Evolutionary conservation across 2,329 filamentous ascomycete species (phyloP).

Genomic region (Pestalotiopsis sp.): DNA sequence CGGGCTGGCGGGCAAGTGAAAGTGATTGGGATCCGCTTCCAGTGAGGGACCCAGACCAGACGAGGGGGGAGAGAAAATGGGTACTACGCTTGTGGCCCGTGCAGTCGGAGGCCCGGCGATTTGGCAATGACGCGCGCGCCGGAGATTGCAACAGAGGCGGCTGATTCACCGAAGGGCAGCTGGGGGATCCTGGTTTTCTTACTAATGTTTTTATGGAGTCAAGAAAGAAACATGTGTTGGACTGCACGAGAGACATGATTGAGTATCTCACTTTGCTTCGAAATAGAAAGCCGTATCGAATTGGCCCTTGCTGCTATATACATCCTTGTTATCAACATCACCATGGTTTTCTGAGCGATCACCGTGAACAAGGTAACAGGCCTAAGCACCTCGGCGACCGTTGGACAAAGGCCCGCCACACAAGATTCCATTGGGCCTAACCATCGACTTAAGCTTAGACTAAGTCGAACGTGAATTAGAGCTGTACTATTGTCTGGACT

Average conservation of each 20-base stretch:
- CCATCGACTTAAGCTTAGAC: neutral
- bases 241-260: neutral
- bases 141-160: neutral
- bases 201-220: neutral
- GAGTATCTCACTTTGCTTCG: neutral
- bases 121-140: constrained; percentile 7
- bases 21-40: constrained; percentile 6
- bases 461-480: too few relatives aligned
- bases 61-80: neutral
- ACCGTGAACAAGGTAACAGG: neutral
- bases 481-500: too few relatives aligned
- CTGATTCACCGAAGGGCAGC: neutral
- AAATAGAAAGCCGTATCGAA: neutral
- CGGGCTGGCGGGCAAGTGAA: neutral
- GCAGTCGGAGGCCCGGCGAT: neutral
- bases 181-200: neutral
- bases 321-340: neutral
- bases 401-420: neutral
- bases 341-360: neutral
- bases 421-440: neutral
- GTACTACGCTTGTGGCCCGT: neutral
- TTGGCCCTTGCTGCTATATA: neutral
- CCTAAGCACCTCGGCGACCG: neutral
- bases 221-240: neutral
- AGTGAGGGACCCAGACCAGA: neutral